These are phyloP conservation scores for Fusarium secorum DNA, from an alignment of 2,329 filamentous ascomycete genomes.

Conservation along the genomic window DNA sequence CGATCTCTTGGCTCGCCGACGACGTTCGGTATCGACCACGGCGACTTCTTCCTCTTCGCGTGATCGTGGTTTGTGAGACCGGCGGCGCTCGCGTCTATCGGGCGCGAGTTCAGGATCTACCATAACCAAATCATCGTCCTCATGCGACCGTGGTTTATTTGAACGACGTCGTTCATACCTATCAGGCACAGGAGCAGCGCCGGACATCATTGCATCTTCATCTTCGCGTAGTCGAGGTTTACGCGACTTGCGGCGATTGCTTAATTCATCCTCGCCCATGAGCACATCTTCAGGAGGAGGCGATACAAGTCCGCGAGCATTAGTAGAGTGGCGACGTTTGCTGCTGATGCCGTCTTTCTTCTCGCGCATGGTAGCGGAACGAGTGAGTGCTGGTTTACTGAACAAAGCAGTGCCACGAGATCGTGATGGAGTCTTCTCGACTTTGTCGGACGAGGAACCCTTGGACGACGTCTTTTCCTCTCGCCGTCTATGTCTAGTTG, in stretches of 20 bases:
- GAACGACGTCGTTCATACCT: constrained; percentile 49
- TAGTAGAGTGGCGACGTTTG: constrained; percentile 72
- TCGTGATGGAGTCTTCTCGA: constrained; percentile 61
- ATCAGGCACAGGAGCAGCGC: constrained; percentile 46
- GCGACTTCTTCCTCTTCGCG: constrained; percentile 54
- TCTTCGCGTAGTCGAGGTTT: constrained; percentile 47
- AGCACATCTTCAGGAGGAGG: constrained; percentile 75
- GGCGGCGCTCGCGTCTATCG: constrained; percentile 47
- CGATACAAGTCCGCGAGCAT: constrained; percentile 71
- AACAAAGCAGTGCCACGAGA: constrained; percentile 70
- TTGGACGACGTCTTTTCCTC: constrained; percentile 71
- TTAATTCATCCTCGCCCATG: constrained; percentile 64
- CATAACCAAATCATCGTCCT: constrained; percentile 58
- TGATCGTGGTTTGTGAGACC: constrained; percentile 54
- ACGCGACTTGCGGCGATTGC: constrained; percentile 53
- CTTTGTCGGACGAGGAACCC: constrained; percentile 77
- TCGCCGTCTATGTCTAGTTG: constrained; percentile 64
- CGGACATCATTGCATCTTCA: constrained; percentile 59
- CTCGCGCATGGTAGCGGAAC: constrained; percentile 73
- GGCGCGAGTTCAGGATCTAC: constrained; percentile 49
- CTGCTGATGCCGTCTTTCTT: constrained; percentile 64
- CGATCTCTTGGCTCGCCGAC: constrained; percentile 45
- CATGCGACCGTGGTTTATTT: constrained; percentile 50
- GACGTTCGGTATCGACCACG: constrained; percentile 54
- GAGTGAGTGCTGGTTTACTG: constrained; percentile 70